These are phyloP conservation scores for Metroxylon sagu DNA, from an alignment of 176 grass and related monocot genomes.

Conservation along the genomic window DNA sequence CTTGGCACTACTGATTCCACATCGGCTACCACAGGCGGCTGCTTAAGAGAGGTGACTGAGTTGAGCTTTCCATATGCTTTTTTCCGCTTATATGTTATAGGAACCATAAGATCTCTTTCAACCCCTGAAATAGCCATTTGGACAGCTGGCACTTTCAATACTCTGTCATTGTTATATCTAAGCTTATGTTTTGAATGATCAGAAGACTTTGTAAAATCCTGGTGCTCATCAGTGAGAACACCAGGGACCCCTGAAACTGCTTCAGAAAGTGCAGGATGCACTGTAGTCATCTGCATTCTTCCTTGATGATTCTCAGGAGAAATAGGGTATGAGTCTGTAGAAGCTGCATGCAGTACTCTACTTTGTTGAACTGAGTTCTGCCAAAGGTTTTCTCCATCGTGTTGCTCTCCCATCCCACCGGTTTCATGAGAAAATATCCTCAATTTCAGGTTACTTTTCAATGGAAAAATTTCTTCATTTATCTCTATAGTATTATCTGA, in stretches of 20 bases:
- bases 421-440: conserved; percentile 17
- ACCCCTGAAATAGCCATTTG: conserved; percentile 13
- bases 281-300: neutral
- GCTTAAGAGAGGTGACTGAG: conserved; percentile 19
- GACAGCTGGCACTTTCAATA: conserved; percentile 10
- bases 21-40: conserved; percentile 15
- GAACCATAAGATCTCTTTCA: conserved; percentile 33
- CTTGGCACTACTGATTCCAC: conserved; percentile 18
- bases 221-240: neutral
- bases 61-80: conserved; percentile 49
- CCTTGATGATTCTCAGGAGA: neutral
- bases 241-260: neutral
- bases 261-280: neutral
- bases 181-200: conserved; percentile 5
- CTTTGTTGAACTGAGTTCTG: conserved; percentile 32
- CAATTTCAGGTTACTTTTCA: conserved; percentile 16
- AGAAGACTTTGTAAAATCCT: conserved; percentile 6
- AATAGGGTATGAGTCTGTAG: conserved; percentile 12
- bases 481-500: conserved; percentile 11
- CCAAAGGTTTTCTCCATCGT: conserved; percentile 43
- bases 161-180: conserved; percentile 13
- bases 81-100: conserved; percentile 66
- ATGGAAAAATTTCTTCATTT: conserved; percentile 8
- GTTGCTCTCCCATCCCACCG: conserved; percentile 14
- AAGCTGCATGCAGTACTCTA: conserved; percentile 25